phyloP scores from a whole-genome alignment of 768 basidiomycete species.

The Hericium coralloides region DNA sequence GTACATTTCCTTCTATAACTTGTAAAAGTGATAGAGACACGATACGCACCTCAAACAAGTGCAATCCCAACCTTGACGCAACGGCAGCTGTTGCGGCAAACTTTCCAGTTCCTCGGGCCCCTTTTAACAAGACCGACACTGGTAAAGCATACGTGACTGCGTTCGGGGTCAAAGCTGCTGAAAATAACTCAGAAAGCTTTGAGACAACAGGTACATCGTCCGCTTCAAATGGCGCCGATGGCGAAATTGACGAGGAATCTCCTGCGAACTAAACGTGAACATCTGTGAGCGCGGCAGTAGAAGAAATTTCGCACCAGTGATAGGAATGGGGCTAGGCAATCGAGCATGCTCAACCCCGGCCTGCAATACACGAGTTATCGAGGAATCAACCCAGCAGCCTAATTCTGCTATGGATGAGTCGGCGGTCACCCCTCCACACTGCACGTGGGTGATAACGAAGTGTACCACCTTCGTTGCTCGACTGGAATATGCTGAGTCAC shows the following conservation, averaged over 20 bases:
- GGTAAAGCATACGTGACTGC: conserved; percentile 55
- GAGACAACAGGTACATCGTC: conserved; percentile 25
- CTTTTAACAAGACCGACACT: conserved; percentile 69
- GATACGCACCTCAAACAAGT: conserved; percentile 59
- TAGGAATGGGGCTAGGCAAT: conserved; percentile 39
- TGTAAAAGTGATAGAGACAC: background rate
- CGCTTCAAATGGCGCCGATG: background rate
- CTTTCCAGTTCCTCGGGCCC: conserved; percentile 78
- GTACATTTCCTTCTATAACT: background rate
- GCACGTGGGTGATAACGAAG: conserved; percentile 54
- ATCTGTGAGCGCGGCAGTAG: too few species aligned
- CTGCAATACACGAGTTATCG: conserved; percentile 68
- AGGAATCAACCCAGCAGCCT: conserved; percentile 78
- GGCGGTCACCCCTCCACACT: conserved; percentile 8
- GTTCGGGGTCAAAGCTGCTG: conserved; percentile 47
- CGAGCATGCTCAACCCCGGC: conserved; percentile 64
- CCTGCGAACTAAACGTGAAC: too few species aligned
- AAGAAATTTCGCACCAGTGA: too few species aligned
- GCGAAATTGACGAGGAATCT: too few species aligned
- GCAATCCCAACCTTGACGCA: conserved; percentile 60
- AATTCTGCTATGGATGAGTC: conserved; percentile 57
- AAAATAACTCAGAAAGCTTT: conserved; percentile 47
- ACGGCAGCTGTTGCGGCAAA: conserved; percentile 49
- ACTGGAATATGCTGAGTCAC: conserved; percentile 2
- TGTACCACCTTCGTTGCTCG: conserved; percentile 45